These are phyloP conservation scores for Sicyos baderoa DNA, from an alignment of 306 rosid genomes.

Conservation along the genomic window DNA sequence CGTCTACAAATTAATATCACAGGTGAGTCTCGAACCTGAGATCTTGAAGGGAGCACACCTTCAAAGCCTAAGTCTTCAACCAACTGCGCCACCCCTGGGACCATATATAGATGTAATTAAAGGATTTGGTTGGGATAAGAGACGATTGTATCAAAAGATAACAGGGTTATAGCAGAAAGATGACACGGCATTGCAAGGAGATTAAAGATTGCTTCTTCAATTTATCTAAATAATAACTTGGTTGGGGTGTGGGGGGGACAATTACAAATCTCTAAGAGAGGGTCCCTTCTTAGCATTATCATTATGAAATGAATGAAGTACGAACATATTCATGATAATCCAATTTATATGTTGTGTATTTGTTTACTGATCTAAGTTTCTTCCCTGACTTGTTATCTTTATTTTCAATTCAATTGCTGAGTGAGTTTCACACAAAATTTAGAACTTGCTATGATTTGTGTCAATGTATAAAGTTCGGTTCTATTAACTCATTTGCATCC, in stretches of 20 bases:
- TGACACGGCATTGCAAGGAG: not conserved
- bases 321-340: not conserved
- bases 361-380: not conserved
- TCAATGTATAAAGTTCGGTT: conserved; percentile 2
- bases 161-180: not conserved
- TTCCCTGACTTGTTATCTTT: not conserved
- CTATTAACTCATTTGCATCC: not conserved
- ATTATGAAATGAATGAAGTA: not conserved
- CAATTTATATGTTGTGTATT: not conserved
- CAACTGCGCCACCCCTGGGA: no score
- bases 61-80: no score
- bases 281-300: conserved; percentile 3
- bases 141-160: not conserved
- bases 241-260: not conserved
- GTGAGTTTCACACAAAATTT: not conserved
- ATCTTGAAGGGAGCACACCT: no score
- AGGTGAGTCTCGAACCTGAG: no score
- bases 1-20: no score
- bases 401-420: not conserved
- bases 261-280: not conserved
- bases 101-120: not conserved
- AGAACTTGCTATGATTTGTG: not conserved
- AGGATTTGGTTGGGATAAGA: not conserved
- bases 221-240: not conserved
- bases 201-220: not conserved